Percentiles rank a stretch among this genome's conserved stretches.
These are phyloP conservation scores for Omphalotus guepiniiformis DNA, from an alignment of 768 basidiomycete genomes.

Conservation along the genomic window DNA sequence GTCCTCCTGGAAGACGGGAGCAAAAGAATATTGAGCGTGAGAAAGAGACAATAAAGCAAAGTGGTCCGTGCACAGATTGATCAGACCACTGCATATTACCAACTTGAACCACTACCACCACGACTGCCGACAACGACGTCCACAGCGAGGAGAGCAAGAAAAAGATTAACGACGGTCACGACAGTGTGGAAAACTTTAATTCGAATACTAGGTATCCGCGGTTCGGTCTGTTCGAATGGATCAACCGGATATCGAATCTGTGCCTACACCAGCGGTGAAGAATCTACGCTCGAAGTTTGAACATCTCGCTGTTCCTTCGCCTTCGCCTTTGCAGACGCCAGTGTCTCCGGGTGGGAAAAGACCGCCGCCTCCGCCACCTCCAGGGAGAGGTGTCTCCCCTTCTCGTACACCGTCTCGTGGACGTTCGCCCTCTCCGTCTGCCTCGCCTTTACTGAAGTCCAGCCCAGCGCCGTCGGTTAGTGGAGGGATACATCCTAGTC, in stretches of 20 bases:
- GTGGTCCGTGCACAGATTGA: conserved; percentile 2
- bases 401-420: conserved; percentile 20
- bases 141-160: not conserved
- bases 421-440: conserved; percentile 30
- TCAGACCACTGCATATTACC: conserved; percentile 1
- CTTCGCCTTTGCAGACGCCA: conserved; percentile 11
- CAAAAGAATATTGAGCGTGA: no score
- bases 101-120: conserved; percentile 3
- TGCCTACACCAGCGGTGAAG: conserved; percentile 58
- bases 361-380: conserved; percentile 58
- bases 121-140: not conserved
- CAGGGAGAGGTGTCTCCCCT: no score
- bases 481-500: conserved; percentile 9
- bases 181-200: not conserved
- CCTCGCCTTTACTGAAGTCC: conserved; percentile 51
- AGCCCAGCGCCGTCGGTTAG: conserved; percentile 32
- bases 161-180: not conserved
- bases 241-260: conserved; percentile 43
- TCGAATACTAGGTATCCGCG: not conserved
- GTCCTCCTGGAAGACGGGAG: no score
- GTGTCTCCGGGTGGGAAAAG: conserved; percentile 34
- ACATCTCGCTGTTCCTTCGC: conserved; percentile 45
- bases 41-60: no score
- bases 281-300: conserved; percentile 71
- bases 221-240: not conserved